phyloP scores from a whole-genome alignment of 2,329 filamentous ascomycete genomes.

The Fusarium proliferatum region DNA sequence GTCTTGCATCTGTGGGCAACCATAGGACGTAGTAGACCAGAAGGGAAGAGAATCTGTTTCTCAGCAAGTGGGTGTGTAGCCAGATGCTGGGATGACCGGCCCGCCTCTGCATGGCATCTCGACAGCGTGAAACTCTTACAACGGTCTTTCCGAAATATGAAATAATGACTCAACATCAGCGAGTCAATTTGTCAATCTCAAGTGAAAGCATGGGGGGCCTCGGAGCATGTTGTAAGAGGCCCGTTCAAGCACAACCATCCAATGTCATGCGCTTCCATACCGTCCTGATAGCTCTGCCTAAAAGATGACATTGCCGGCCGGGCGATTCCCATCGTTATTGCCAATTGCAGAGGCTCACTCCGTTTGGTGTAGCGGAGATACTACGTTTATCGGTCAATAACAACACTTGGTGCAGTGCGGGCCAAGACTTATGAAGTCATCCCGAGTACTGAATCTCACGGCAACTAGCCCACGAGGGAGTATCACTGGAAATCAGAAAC shows the following conservation, averaged over 20 bases:
- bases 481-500: neutral
- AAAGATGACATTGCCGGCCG: constrained; percentile 8
- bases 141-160: neutral
- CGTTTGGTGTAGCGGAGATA: constrained; percentile 24
- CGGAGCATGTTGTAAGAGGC: neutral
- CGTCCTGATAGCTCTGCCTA: neutral
- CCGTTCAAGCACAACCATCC: neutral
- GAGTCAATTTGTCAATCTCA: neutral
- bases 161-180: constrained; percentile 11
- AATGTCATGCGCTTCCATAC: constrained; percentile 7
- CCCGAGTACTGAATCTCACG: neutral
- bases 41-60: neutral
- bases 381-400: constrained; percentile 20
- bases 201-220: constrained; percentile 1
- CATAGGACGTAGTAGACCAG: neutral
- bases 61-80: neutral
- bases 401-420: neutral
- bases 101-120: constrained; percentile 8
- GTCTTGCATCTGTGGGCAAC: neutral
- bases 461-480: neutral
- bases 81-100: constrained; percentile 5
- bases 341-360: constrained; percentile 18
- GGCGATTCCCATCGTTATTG: constrained; percentile 10
- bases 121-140: neutral
- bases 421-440: constrained; percentile 9